Conservation (phyloP, 768 basidiomycete species). For the Boletus rubescentipes region DNA sequence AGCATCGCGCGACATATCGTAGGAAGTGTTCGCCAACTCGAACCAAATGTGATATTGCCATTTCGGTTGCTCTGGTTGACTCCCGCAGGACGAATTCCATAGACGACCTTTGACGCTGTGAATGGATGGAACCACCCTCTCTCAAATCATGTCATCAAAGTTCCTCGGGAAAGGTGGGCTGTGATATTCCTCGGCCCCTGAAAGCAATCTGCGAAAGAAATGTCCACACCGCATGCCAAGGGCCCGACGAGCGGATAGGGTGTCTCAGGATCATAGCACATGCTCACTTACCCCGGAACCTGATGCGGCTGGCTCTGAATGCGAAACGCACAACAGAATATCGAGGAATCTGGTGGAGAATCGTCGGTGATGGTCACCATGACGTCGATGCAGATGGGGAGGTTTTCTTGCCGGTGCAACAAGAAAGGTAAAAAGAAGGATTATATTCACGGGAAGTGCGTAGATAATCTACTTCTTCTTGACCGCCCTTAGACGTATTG, state of each 20-base stretch:
- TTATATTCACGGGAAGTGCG: constrained; percentile 6
- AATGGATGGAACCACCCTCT: background rate
- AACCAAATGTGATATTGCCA: background rate
- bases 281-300: background rate
- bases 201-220: background rate
- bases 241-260: background rate
- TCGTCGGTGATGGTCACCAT: background rate
- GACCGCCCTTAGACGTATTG: constrained; percentile 85
- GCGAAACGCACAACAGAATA: background rate
- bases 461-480: constrained; percentile 82
- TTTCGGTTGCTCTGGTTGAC: background rate
- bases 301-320: background rate
- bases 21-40: no score
- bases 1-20: no score
- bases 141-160: background rate
- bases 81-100: no score
- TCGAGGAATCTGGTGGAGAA: background rate
- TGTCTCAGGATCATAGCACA: background rate
- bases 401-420: background rate
- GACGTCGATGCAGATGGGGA: background rate
- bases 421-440: background rate
- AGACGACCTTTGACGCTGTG: no score
- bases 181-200: background rate
- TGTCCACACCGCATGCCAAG: background rate
- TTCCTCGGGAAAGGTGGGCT: background rate